Evolutionary conservation across 352 stramenopile species (phyloP), one percentile per base, ranked within the genome.

Genomic region (Globisporangium spinosum): DNA sequence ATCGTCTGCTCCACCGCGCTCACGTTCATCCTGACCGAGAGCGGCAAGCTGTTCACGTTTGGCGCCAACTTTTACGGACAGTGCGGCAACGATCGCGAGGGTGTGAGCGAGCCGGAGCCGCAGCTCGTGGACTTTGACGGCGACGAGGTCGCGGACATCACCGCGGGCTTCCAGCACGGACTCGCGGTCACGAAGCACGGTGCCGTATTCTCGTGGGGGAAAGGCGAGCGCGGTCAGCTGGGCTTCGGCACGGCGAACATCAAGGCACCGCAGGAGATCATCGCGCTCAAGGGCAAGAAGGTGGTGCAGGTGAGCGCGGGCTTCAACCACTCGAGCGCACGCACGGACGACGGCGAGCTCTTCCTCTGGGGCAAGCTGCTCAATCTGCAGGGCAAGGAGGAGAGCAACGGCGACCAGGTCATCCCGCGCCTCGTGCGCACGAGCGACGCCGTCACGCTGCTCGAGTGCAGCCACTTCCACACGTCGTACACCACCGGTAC

Each of bases 291-390:
- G 66, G 77, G 82, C 65, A 85, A 83, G 65, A 76, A 80, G 15
- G 73, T 94, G 60, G 77, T 75, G 29, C 58, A 76, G 25, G 87
- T 97, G 40, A 77, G 78, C 58, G 86, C 87, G 53, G 88, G 89
- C n/a, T 95, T 97, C 63, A 95, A 94, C 69, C 74, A 90, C 68
- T 94, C 85, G 25, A 87, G 75, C 27, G 87, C 85, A 29, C 53
- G 93, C 53, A 89, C 84, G 34, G 80, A 78, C 56, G 83, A 94
- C 45, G 87, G 89, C 29, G 83, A 94, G 68, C 68, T 97, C 34
- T 97, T 86, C 51, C 20, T 94, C 47, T 97, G 89, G 89, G 89
- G 89, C 12, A 97, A 97, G 70, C 47, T 95, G 57, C 68, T 94
- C 12, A 88, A 92, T 47, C 75, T 81, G 12, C 79, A 90, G 60